Evolutionary conservation across 768 basidiomycete genomes (phyloP).

Genomic region (Porphyrellus cyaneotinctus): DNA sequence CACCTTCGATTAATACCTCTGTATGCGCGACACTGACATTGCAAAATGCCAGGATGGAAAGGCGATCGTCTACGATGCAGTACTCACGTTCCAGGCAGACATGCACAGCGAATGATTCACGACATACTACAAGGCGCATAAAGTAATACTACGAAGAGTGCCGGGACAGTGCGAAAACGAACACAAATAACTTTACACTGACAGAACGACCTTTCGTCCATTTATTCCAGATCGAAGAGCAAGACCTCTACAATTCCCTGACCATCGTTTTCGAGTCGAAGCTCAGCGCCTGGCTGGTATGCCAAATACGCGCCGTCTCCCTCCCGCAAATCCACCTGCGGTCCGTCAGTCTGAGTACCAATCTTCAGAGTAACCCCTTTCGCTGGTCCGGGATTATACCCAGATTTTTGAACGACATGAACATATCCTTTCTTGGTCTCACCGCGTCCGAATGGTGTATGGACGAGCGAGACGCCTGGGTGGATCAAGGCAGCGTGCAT

Average conservation of each 20-base stretch:
- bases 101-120: too few species aligned
- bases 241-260: constrained; percentile 67
- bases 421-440: constrained; percentile 65
- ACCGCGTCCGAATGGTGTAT: constrained; percentile 40
- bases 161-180: too few species aligned
- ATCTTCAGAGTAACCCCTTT: constrained; percentile 59
- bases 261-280: constrained; percentile 61
- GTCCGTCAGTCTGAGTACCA: constrained; percentile 34
- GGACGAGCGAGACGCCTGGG: constrained; percentile 48
- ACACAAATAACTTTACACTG: too few species aligned
- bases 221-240: constrained; percentile 72
- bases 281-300: constrained; percentile 33
- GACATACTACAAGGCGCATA: too few species aligned
- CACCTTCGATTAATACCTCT: not conserved
- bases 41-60: constrained; percentile 2
- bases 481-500: constrained; percentile 76
- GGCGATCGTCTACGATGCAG: constrained; percentile 3
- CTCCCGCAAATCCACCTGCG: constrained; percentile 60
- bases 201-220: not conserved
- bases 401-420: constrained; percentile 82
- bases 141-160: too few species aligned
- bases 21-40: not conserved
- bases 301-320: constrained; percentile 84
- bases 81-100: too few species aligned
- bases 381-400: constrained; percentile 61